phyloP scores from a whole-genome alignment of 1,284 basidiomycete species.

The Lentinus polychrous region DNA sequence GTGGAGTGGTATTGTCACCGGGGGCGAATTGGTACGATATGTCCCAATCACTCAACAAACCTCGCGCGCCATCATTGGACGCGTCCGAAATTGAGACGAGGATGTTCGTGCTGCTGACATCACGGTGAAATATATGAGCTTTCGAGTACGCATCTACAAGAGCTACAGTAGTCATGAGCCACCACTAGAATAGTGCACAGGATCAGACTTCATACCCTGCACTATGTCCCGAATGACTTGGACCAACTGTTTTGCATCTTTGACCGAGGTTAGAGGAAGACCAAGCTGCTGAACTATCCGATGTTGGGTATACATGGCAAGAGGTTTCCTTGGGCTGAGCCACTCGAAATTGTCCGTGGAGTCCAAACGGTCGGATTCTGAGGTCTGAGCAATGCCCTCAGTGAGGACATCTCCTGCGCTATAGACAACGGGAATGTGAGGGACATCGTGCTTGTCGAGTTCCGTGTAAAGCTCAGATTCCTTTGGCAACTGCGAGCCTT shows the following conservation, averaged over 20 bases:
- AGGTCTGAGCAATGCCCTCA: not conserved
- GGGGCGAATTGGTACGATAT: too few relatives aligned
- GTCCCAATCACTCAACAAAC: not conserved
- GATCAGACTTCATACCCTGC: not conserved
- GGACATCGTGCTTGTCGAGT: not conserved
- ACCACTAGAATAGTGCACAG: not conserved
- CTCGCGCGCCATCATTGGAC: not conserved
- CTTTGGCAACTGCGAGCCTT: too few relatives aligned
- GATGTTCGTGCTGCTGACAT: not conserved
- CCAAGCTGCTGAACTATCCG: not conserved
- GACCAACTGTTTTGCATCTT: not conserved
- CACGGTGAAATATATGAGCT: not conserved
- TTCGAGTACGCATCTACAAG: not conserved
- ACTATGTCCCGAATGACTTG: not conserved
- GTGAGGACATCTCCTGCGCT: not conserved
- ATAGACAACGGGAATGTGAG: not conserved
- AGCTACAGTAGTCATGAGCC: not conserved
- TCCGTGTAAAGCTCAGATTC: not conserved
- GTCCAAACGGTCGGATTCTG: not conserved
- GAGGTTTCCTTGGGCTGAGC: not conserved
- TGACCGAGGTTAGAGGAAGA: not conserved
- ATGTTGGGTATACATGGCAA: not conserved
- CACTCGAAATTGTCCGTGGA: not conserved
- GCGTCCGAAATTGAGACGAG: not conserved
- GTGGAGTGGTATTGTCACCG: not conserved